Conservation (phyloP, 129 eudicot species). For the Flaveria bidentis region DNA sequence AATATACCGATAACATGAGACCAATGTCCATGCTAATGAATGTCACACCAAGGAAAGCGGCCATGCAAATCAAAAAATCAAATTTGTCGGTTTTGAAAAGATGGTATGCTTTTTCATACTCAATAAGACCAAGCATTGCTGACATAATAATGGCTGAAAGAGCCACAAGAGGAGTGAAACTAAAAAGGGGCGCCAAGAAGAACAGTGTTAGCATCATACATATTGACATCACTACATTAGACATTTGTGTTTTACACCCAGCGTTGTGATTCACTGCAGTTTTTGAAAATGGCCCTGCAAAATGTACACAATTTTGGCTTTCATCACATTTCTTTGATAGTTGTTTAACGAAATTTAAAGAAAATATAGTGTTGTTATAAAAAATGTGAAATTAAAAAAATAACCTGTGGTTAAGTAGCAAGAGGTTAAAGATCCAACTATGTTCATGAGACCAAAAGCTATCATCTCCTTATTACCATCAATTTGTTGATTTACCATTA, state of each 20-base stretch:
- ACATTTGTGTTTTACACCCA: conserved; percentile 75
- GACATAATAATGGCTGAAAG: conserved; percentile 92
- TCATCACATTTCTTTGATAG: background rate
- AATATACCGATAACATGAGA: conserved; percentile 71
- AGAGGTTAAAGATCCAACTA: conserved; percentile 86
- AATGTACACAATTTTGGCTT: background rate
- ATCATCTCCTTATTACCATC: conserved; percentile 98
- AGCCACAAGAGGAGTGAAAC: conserved; percentile 87
- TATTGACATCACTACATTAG: conserved; percentile 77
- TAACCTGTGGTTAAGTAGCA: conserved; percentile 94
- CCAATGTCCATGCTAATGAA: conserved; percentile 92
- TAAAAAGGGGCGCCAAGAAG: conserved; percentile 80
- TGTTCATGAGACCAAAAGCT: conserved; percentile 97
- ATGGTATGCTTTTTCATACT: conserved; percentile 62
- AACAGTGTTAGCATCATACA: conserved; percentile 77
- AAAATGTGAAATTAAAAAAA: background rate
- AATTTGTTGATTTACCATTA: conserved; percentile 60
- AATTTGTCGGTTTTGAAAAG: conserved; percentile 83
- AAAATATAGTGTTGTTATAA: background rate
- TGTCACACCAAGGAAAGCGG: conserved; percentile 76
- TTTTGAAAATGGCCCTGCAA: conserved; percentile 89
- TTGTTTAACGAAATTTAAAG: background rate
- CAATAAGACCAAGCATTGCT: conserved; percentile 89
- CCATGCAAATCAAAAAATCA: conserved; percentile 79
- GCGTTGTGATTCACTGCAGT: conserved; percentile 90